These are phyloP conservation scores for Aspergillus sp. DNA, from an alignment of 2,329 filamentous ascomycete species.

Conservation along the genomic window DNA sequence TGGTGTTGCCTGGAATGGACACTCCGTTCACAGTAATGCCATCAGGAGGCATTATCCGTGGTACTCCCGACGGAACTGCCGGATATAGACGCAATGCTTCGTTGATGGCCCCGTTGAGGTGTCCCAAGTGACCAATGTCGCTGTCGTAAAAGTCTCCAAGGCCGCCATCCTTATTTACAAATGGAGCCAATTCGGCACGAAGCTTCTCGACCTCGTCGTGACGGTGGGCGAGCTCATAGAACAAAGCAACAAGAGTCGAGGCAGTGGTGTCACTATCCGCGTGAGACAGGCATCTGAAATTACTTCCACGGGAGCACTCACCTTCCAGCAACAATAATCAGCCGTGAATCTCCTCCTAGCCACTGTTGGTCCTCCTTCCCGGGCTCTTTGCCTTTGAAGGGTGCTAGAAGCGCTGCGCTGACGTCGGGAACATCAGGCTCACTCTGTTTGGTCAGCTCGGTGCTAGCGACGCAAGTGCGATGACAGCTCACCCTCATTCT, in stretches of 20 bases:
- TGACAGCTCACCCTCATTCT: conserved; percentile 5
- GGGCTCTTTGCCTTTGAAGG: conserved; percentile 19
- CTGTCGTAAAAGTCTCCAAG: conserved; percentile 3
- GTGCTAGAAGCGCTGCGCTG: conserved; percentile 28
- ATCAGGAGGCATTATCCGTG: conserved; percentile 18
- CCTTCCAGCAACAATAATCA: conserved; percentile 34
- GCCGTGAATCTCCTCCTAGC: conserved; percentile 30
- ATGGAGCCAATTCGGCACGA: conserved; percentile 35
- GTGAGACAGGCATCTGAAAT: not conserved
- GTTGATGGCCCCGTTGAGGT: conserved; percentile 21
- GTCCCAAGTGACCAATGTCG: conserved; percentile 12
- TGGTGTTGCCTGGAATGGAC: conserved; percentile 23
- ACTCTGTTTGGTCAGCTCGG: conserved; percentile 2
- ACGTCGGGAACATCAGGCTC: conserved; percentile 26
- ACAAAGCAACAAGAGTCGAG: conserved; percentile 42
- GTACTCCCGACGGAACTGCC: conserved; percentile 11
- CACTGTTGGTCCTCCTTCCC: conserved; percentile 24
- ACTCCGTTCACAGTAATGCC: conserved; percentile 22
- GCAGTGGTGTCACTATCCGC: conserved; percentile 45
- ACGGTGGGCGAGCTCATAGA: conserved; percentile 42
- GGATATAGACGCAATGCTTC: conserved; percentile 19
- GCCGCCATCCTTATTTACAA: not conserved
- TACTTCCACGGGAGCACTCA: not conserved
- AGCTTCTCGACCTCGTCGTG: conserved; percentile 32
- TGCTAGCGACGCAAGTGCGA: not conserved